Evolutionary conservation across 2,329 filamentous ascomycete species (phyloP).

Genomic region (Aspergillus brasiliensis): DNA sequence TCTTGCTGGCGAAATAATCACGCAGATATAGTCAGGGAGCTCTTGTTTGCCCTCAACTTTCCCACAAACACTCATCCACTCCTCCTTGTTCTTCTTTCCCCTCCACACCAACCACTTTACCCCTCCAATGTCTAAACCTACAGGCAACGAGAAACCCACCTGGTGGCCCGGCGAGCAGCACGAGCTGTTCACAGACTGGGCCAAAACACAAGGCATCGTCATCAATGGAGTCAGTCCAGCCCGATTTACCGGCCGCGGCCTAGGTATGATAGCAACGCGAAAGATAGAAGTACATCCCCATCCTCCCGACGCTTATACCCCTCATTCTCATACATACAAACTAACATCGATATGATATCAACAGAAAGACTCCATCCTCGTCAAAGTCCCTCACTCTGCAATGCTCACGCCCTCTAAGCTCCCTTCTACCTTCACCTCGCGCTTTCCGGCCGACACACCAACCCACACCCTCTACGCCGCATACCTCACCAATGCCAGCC

Average conservation of each 20-base stretch:
- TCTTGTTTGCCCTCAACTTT: background rate
- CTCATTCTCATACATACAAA: background rate
- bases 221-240: constrained; percentile 69
- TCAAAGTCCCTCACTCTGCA: constrained; percentile 64
- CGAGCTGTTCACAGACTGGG: constrained; percentile 68
- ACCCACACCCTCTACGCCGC: constrained; percentile 75
- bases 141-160: constrained; percentile 27
- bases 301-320: background rate
- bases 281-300: constrained; percentile 60
- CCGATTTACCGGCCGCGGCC: constrained; percentile 69
- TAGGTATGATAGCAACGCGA: constrained; percentile 74
- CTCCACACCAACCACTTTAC: background rate
- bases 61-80: too few species aligned
- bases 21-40: background rate
- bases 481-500: constrained; percentile 57
- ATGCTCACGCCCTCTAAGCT: constrained; percentile 68
- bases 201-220: constrained; percentile 62
- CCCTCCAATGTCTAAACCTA: background rate
- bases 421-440: constrained; percentile 54
- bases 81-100: background rate
- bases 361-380: constrained; percentile 62
- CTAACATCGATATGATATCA: background rate
- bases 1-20: too few species aligned
- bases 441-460: constrained; percentile 57
- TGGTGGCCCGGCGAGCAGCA: constrained; percentile 41